A percentile compares a stretch with the other conserved stretches of the same genome.
Conservation (phyloP, 371 early-diverging fungal species). For the Caulochytrium protostelioides region DNA sequence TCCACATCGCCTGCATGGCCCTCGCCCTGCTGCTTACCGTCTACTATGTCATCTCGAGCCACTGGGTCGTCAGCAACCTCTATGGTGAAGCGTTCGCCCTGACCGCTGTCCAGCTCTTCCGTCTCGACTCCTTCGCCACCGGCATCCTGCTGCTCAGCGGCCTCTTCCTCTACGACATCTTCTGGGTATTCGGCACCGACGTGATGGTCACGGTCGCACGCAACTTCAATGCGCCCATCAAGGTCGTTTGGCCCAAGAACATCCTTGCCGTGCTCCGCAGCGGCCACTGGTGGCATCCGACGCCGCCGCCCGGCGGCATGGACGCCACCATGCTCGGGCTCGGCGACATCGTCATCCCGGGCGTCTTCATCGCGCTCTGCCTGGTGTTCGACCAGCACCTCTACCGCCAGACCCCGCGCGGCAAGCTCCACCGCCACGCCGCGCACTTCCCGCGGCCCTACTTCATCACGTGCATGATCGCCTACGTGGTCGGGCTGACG, state of each 20-base stretch:
- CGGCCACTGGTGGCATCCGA: conserved; percentile 11
- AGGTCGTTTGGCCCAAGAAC: conserved; percentile 75
- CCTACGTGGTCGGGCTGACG: conserved; percentile 62
- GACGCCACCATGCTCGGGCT: conserved; percentile 86
- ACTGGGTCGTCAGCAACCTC: conserved; percentile 78
- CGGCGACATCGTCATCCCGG: conserved; percentile 94
- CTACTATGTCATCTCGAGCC: conserved; percentile 61
- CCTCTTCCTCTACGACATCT: conserved; percentile 88
- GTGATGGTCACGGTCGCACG: conserved; percentile 97
- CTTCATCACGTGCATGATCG: conserved; percentile 53
- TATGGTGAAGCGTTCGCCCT: conserved; percentile 70
- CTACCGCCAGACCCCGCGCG: conserved; percentile 16
- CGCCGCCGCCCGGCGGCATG: conserved; percentile 9
- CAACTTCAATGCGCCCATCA: conserved; percentile 89
- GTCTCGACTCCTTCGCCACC: conserved; percentile 81
- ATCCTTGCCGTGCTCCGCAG: conserved; percentile 24
- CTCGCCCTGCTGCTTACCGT: conserved; percentile 40
- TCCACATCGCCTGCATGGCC: conserved; percentile 38
- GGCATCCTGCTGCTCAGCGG: conserved; percentile 79
- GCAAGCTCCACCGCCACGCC: conserved; percentile 17
- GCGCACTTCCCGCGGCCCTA: conserved; percentile 55
- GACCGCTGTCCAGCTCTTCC: conserved; percentile 63
- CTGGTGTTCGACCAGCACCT: conserved; percentile 60
- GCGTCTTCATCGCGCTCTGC: conserved; percentile 81
- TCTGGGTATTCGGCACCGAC: conserved; percentile 96